Percentiles rank a stretch among this genome's conserved stretches.
Conservation (phyloP, 305 asterid species). For the Stenogyne calaminthoides region DNA sequence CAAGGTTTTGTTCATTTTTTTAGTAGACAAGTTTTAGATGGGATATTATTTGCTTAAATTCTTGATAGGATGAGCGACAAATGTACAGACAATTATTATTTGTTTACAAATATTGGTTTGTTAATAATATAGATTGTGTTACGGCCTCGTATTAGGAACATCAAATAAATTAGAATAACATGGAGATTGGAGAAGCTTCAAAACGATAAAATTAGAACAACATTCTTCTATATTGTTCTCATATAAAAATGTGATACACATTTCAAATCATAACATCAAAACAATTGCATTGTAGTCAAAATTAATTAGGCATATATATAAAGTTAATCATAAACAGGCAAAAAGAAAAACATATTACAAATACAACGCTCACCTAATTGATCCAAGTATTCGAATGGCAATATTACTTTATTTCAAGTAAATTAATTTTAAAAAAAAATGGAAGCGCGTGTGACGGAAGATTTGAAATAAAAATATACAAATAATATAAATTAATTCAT, state of each 20-base stretch:
- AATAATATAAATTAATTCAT: neutral
- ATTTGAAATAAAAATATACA: neutral
- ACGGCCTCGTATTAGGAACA: neutral
- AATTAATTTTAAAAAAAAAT: neutral
- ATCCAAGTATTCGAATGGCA: neutral
- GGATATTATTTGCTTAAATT: neutral
- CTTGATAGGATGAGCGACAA: neutral
- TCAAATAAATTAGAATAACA: too few relatives aligned
- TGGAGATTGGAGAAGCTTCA: too few relatives aligned
- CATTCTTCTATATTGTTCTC: too few relatives aligned
- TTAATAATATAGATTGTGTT: neutral
- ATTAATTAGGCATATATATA: too few relatives aligned
- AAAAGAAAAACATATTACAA: neutral
- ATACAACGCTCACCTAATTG: neutral
- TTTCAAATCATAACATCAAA: too few relatives aligned
- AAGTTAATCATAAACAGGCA: too few relatives aligned
- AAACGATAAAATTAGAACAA: too few relatives aligned
- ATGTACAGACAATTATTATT: conserved; percentile 15
- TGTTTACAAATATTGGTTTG: neutral
- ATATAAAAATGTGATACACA: too few relatives aligned
- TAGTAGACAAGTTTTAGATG: too few relatives aligned
- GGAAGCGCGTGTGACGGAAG: neutral
- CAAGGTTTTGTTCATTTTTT: too few relatives aligned
- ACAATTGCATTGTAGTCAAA: neutral
- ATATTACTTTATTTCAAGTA: neutral